Conservation (phyloP, 352 stramenopile species). For the Thalassiosira ordinaria region DNA sequence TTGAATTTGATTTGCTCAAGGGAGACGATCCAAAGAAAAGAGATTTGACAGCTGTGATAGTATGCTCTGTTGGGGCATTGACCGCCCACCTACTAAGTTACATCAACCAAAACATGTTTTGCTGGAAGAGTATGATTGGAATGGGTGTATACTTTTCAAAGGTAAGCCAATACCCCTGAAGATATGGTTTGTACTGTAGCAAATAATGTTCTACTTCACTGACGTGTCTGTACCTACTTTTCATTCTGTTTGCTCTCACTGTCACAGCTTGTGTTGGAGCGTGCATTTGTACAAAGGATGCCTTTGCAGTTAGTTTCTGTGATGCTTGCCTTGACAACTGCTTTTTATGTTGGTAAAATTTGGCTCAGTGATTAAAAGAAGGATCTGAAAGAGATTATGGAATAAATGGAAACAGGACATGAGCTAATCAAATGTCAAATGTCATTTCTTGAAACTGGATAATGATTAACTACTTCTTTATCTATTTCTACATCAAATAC, state of each 20-base stretch:
- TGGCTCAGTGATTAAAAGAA: no score
- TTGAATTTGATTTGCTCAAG: slow-evolving; percentile 43
- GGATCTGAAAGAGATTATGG: no score
- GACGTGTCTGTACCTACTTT: neutral
- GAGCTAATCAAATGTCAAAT: no score
- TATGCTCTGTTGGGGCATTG: slow-evolving; percentile 31
- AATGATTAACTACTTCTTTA: no score
- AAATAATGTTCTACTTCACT: neutral
- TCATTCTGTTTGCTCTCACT: neutral
- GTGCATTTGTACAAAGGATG: slow-evolving; percentile 21
- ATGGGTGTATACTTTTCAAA: slow-evolving; percentile 35
- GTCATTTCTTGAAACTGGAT: no score
- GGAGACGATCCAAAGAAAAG: neutral
- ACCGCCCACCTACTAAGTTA: slow-evolving; percentile 19
- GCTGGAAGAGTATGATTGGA: slow-evolving; percentile 28
- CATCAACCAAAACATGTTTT: slow-evolving; percentile 40
- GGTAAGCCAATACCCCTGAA: no score
- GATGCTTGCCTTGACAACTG: neutral
- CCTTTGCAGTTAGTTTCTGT: slow-evolving; percentile 29
- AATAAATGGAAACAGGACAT: no score
- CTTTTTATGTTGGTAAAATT: slow-evolving; percentile 33
- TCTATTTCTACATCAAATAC: no score
- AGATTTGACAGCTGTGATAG: slow-evolving; percentile 21
- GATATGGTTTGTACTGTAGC: no score
- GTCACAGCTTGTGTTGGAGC: neutral